phyloP scores from a whole-genome alignment of 2,329 filamentous ascomycete species.

The Fusarium sp. region DNA sequence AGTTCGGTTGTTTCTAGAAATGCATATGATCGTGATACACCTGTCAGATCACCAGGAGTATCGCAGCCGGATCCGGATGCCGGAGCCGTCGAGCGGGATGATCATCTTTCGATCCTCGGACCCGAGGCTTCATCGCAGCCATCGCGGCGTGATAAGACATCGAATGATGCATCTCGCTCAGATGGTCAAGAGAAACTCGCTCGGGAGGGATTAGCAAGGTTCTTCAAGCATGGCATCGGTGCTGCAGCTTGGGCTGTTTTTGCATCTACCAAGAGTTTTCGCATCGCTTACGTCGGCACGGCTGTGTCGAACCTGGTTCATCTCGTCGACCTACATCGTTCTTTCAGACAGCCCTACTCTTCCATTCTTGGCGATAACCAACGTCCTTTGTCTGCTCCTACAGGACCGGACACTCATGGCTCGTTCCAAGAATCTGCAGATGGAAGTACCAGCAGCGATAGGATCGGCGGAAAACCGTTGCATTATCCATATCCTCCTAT shows the following conservation, averaged over 20 bases:
- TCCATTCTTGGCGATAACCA: constrained; percentile 5
- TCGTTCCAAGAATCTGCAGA: constrained; percentile 29
- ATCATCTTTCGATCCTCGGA: constrained; percentile 8
- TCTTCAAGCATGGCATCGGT: constrained; percentile 43
- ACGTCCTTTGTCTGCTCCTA: constrained; percentile 20
- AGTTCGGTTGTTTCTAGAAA: constrained; percentile 23
- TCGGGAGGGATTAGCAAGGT: constrained; percentile 38
- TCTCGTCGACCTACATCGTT: constrained; percentile 39
- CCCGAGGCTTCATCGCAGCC: neutral
- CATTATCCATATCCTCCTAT: constrained; percentile 45
- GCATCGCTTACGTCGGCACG: constrained; percentile 44
- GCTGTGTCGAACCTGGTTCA: constrained; percentile 43
- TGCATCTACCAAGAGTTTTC: constrained; percentile 41
- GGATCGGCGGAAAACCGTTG: constrained; percentile 13
- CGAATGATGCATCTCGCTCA: constrained; percentile 3
- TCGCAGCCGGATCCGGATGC: constrained; percentile 19
- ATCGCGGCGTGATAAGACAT: neutral
- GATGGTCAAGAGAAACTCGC: constrained; percentile 41
- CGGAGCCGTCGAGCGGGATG: constrained; percentile 23
- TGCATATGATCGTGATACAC: neutral
- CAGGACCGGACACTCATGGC: constrained; percentile 28
- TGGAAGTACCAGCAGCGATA: constrained; percentile 29
- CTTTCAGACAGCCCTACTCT: constrained; percentile 41
- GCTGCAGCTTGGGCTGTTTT: constrained; percentile 44
- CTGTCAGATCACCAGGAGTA: constrained; percentile 2